Percentiles rank a stretch among this genome's conserved stretches.
phyloP scores from a whole-genome alignment of 2,329 filamentous ascomycete species.

The Alternaria sp. region DNA sequence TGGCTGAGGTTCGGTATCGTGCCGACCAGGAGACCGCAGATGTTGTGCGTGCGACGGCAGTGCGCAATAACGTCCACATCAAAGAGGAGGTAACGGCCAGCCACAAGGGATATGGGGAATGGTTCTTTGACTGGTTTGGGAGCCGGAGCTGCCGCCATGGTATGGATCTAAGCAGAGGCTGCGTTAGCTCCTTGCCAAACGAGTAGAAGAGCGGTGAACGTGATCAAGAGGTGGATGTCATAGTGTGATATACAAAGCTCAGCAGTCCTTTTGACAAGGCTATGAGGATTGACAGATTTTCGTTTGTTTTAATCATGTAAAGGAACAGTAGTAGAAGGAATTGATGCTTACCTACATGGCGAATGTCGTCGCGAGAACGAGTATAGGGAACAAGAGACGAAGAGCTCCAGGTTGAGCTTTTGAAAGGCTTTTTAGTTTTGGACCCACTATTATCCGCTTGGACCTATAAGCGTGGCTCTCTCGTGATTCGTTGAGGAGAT shows the following conservation, averaged over 20 bases:
- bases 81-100: constrained; percentile 86
- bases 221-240: constrained; percentile 20
- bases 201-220: constrained; percentile 18
- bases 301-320: too few species aligned
- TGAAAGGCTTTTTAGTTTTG: constrained; percentile 11
- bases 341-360: not conserved
- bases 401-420: not conserved
- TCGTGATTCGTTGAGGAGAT: not conserved
- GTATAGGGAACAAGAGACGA: not conserved
- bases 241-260: too few species aligned
- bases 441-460: not conserved
- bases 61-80: constrained; percentile 81
- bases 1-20: constrained; percentile 91
- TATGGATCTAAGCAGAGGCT: constrained; percentile 26
- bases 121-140: constrained; percentile 57
- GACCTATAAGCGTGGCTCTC: not conserved
- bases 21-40: constrained; percentile 85
- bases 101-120: constrained; percentile 82
- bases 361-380: not conserved
- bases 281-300: constrained; percentile 78
- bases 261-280: too few species aligned
- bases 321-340: not conserved
- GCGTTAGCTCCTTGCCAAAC: constrained; percentile 29
- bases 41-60: constrained; percentile 80
- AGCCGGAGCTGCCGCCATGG: constrained; percentile 43